Base-by-base conservation (phyloP, 768 basidiomycete genomes). In the Chalciporus piperatus region DNA sequence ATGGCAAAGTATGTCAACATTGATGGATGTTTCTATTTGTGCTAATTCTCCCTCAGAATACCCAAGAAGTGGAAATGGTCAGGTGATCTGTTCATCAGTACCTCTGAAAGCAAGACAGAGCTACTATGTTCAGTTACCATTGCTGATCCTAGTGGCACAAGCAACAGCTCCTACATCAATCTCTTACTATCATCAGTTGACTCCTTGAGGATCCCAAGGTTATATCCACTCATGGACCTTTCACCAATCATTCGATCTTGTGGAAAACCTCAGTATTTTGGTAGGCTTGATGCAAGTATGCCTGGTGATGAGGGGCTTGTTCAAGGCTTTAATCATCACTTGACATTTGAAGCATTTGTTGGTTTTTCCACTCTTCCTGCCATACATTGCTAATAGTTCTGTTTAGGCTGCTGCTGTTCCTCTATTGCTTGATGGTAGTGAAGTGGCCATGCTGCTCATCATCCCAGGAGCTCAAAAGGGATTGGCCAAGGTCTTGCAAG, bases 61-160 rank as follows among this genome's bases (percentile, higher is more conserved):
- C 72, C 72, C 19, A 82, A 81, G 61, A 78, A 78, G 47, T 89
- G 80, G 80, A 81, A 74, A 55, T 88, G 87, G 87, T 69, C 73
- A 33, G 86, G 85, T 20, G 69, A 78, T 19, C 69, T 87, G 25
- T 73, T 74, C 48, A 71, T 79, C 19, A 71, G 70, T 22, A 65
- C 66, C 3, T 64, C 64, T 17, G 62, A 67, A 5, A 70, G 68
- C 19, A 65, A 67, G 20, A 63, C 72, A 23, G 74, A 81, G 48
- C 66, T 66, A 7, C 57, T 84, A 0, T 84, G 84, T 67, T 70
- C 77, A 32, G 73, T 80, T 27, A 63, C 61, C 2, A 66, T 88
- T 40, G 65, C 69, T 45, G 79, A 84, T 33, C 61, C 74, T 3
- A 72, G 73, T 10, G 74, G 77, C 22, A 68, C 69, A 13, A 59